Conservation (phyloP, 2,329 filamentous ascomycete species). For the Botrytis elliptica region DNA sequence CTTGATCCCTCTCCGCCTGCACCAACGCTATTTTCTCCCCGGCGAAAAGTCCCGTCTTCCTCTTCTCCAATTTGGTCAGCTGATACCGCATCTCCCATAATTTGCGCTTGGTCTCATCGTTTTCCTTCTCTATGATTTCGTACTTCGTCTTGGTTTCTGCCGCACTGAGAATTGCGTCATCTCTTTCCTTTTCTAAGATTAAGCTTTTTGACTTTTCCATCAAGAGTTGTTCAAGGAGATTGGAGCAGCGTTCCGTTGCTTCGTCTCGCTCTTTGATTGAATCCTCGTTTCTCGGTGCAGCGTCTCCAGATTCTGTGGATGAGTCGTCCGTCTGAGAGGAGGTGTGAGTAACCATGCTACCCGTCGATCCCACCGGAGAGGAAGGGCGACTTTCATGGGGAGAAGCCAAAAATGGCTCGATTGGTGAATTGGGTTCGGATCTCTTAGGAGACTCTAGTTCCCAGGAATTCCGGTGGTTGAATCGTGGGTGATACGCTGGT, state of each 20-base stretch:
- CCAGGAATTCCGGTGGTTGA: neutral
- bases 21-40: neutral
- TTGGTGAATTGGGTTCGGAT: neutral
- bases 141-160: neutral
- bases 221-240: slow-evolving; percentile 2
- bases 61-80: neutral
- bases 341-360: neutral
- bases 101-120: neutral
- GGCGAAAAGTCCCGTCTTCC: neutral
- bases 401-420: neutral
- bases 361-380: neutral
- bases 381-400: neutral
- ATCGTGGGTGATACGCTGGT: neutral
- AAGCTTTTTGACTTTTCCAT: slow-evolving; percentile 1
- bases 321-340: neutral
- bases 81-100: neutral
- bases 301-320: neutral
- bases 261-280: neutral
- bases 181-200: neutral
- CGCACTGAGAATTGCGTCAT: neutral
- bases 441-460: neutral
- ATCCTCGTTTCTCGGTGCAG: neutral
- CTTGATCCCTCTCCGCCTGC: neutral
- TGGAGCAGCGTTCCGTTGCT: neutral
- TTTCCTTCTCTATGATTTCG: neutral